A percentile compares a stretch with the other conserved stretches of the same genome.
Evolutionary conservation across 2,329 filamentous ascomycete species (phyloP).

Genomic region (Hypoxylon sp.): DNA sequence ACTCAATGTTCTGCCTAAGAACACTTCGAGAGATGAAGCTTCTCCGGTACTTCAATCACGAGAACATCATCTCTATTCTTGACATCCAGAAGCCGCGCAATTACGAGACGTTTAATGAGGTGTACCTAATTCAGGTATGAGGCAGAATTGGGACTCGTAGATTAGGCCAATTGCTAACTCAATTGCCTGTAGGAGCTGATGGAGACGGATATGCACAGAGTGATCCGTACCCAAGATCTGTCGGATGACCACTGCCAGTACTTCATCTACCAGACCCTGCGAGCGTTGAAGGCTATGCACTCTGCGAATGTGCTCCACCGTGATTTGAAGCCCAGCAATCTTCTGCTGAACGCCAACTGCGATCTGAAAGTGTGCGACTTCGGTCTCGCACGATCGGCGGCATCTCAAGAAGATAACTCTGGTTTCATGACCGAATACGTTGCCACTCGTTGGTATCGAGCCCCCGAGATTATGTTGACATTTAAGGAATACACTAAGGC

Average conservation of each 20-base stretch:
- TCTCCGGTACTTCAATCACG: constrained; percentile 98
- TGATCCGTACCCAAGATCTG: constrained; percentile 97
- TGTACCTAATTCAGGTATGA: constrained; percentile 95
- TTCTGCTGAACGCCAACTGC: constrained; percentile 97
- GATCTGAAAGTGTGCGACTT: constrained; percentile 99
- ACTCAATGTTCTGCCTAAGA: constrained; percentile 98
- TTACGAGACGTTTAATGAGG: constrained; percentile 96
- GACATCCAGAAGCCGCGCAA: constrained; percentile 98
- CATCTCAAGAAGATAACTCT: constrained; percentile 99
- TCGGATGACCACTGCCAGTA: constrained; percentile 99
- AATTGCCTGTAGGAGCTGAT: constrained; percentile 81
- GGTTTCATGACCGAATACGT: constrained; percentile 99
- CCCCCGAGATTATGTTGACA: constrained; percentile 99
- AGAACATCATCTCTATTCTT: constrained; percentile 99
- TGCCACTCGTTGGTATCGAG: constrained; percentile 98
- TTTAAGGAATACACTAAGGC: constrained; percentile 99
- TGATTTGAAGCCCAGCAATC: constrained; percentile 96
- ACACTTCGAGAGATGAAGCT: constrained; percentile 99
- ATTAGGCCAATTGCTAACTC: constrained; percentile 40
- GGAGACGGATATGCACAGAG: constrained; percentile 99
- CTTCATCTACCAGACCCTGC: constrained; percentile 99
- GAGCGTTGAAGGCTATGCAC: constrained; percentile 98
- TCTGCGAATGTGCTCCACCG: constrained; percentile 98
- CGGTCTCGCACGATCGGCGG: constrained; percentile 93
- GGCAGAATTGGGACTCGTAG: constrained; percentile 26